Evolutionary conservation across 768 basidiomycete genomes (phyloP).

Genomic region (Termitomyces sp.): DNA sequence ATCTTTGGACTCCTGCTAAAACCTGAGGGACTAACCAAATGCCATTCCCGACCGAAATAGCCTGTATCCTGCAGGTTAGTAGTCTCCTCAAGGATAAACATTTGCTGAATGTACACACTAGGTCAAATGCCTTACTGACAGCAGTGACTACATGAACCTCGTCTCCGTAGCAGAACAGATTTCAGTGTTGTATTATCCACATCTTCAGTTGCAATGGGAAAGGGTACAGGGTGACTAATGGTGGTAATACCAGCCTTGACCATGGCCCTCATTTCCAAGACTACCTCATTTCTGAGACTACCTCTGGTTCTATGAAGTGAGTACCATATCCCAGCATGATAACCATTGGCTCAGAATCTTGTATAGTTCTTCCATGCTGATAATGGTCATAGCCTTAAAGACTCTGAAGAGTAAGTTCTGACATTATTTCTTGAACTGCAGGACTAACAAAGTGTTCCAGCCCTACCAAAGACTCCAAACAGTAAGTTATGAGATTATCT

Average conservation of each 20-base stretch:
- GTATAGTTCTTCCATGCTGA: constrained; percentile 92
- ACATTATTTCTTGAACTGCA: background rate
- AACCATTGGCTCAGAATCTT: constrained; percentile 4
- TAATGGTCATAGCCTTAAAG: constrained; percentile 81
- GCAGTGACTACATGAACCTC: constrained; percentile 97
- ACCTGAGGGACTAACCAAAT: too few relatives aligned
- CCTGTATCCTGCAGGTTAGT: constrained; percentile 49
- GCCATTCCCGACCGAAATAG: too few relatives aligned
- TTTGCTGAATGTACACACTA: constrained; percentile 19
- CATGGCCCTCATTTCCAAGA: too few relatives aligned
- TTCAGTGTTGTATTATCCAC: constrained; percentile 89
- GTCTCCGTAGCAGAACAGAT: constrained; percentile 95
- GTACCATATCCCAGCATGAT: constrained; percentile 15
- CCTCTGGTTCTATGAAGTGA: constrained; percentile 91
- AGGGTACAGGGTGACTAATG: constrained; percentile 88
- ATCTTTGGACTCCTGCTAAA: too few relatives aligned
- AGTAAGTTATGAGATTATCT: too few relatives aligned
- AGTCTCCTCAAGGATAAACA: background rate
- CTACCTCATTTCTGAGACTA: constrained; percentile 97
- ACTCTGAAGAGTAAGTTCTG: constrained; percentile 82
- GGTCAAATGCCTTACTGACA: constrained; percentile 95
- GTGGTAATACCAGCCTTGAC: constrained; percentile 84
- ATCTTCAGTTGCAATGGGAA: constrained; percentile 91
- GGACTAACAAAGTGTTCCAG: constrained; percentile 36
- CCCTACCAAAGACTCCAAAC: too few relatives aligned